phyloP scores from a whole-genome alignment of 164 flowering plant genomes.

The Taxillus chinensis region DNA sequence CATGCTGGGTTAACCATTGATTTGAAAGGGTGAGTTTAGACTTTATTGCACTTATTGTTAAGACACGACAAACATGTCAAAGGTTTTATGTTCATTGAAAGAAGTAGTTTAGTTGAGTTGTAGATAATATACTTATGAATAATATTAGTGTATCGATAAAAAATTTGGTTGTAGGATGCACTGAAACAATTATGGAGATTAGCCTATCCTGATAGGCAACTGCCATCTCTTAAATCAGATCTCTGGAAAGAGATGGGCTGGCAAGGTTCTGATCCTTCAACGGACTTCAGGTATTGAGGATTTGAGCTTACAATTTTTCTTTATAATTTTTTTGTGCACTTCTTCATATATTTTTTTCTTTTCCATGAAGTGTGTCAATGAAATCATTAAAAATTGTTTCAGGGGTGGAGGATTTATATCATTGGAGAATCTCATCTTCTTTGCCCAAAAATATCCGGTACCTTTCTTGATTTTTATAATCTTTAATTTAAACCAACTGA shows the following conservation, averaged over 20 bases:
- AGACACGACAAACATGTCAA: too few species aligned
- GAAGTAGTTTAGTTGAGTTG: too few species aligned
- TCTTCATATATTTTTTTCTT: neutral
- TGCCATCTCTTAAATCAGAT: constrained; percentile 78
- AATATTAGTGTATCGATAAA: too few species aligned
- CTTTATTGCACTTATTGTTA: too few species aligned
- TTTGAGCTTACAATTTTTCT: neutral
- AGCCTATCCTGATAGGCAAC: constrained; percentile 68
- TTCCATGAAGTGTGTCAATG: neutral
- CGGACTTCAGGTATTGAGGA: constrained; percentile 71
- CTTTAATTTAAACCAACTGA: neutral
- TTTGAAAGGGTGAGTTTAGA: too few species aligned
- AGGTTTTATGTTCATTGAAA: too few species aligned
- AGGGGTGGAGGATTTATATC: constrained; percentile 97
- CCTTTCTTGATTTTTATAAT: constrained; percentile 13
- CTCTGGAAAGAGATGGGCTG: constrained; percentile 99
- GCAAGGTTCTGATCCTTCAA: constrained; percentile 97
- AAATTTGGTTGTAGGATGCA: constrained; percentile 56
- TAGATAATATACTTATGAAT: too few species aligned
- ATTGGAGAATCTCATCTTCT: constrained; percentile 83
- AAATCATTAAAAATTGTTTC: constrained; percentile 8
- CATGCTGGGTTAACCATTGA: too few species aligned
- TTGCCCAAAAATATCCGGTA: constrained; percentile 76
- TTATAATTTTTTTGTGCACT: neutral
- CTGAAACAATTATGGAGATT: constrained; percentile 79